Evolutionary conservation across 108 stramenopile genomes (phyloP).

Genomic region (Skeletonema tropicum): DNA sequence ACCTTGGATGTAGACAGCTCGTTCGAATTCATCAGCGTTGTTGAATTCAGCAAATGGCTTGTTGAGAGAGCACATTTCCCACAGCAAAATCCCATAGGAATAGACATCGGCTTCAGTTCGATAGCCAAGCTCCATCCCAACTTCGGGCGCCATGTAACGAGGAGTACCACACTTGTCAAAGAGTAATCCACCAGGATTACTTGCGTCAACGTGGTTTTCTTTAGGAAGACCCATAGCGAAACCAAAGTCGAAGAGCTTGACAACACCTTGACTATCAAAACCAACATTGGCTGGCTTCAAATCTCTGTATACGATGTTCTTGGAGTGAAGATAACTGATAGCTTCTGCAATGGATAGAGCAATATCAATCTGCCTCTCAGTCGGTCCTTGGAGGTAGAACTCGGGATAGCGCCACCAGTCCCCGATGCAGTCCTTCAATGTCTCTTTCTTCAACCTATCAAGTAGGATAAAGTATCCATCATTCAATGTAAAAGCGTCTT

Average conservation of each 20-base stretch:
- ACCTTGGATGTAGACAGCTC: conserved; percentile 40
- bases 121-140: conserved; percentile 32
- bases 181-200: conserved; percentile 20
- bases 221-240: conserved; percentile 42
- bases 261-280: conserved; percentile 39
- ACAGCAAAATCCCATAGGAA: conserved; percentile 62
- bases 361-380: conserved; percentile 14
- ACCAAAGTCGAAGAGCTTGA: conserved; percentile 73
- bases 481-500: conserved; percentile 6
- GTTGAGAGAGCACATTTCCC: conserved; percentile 55
- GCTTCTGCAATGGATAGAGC: conserved; percentile 54
- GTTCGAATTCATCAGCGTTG: conserved; percentile 39
- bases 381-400: background rate
- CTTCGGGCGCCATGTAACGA: conserved; percentile 44
- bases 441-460: conserved; percentile 5
- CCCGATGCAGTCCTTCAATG: background rate
- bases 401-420: background rate
- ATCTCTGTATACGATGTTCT: conserved; percentile 71
- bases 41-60: conserved; percentile 54
- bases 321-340: conserved; percentile 61
- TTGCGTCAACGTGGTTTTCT: conserved; percentile 9
- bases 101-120: conserved; percentile 56
- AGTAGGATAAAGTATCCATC: conserved; percentile 35
- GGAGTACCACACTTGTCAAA: conserved; percentile 52
- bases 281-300: conserved; percentile 64